A percentile compares a stretch with the other conserved stretches of the same genome.
Evolutionary conservation across 257 asterid genomes (phyloP).

Genomic region (Solanum sejunctum): DNA sequence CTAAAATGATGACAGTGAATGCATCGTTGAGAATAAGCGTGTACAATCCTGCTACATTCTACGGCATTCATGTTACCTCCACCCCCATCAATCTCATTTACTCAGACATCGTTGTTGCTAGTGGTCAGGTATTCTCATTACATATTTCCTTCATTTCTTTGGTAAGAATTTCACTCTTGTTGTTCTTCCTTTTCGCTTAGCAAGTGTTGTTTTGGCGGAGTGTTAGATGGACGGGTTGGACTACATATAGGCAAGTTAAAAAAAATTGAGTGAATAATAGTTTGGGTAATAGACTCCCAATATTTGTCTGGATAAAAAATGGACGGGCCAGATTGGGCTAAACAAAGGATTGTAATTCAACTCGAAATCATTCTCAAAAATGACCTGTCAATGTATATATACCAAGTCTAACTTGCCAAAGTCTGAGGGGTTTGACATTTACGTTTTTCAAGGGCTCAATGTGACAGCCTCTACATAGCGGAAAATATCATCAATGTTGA

Average conservation of each 20-base stretch:
- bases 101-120: constrained; percentile 65
- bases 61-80: constrained; percentile 71
- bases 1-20: constrained; percentile 61
- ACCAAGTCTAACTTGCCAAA: not conserved
- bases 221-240: not conserved
- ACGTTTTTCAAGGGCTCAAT: not conserved
- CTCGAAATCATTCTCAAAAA: not conserved
- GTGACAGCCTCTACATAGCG: not conserved
- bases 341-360: not conserved
- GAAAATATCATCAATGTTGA: not conserved
- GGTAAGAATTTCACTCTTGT: not conserved
- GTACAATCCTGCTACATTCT: constrained; percentile 88
- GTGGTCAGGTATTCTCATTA: constrained; percentile 48
- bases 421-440: not conserved
- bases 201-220: not conserved
- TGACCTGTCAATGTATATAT: not conserved
- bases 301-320: not conserved
- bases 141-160: not conserved
- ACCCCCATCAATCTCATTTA: constrained; percentile 68
- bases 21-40: constrained; percentile 63
- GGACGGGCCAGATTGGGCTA: not conserved
- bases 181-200: not conserved
- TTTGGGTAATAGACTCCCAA: not conserved
- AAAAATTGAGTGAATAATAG: not conserved
- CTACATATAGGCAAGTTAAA: not conserved